phyloP scores from a whole-genome alignment of 805 yeast genomes.

The Clavispora phyllophila region DNA sequence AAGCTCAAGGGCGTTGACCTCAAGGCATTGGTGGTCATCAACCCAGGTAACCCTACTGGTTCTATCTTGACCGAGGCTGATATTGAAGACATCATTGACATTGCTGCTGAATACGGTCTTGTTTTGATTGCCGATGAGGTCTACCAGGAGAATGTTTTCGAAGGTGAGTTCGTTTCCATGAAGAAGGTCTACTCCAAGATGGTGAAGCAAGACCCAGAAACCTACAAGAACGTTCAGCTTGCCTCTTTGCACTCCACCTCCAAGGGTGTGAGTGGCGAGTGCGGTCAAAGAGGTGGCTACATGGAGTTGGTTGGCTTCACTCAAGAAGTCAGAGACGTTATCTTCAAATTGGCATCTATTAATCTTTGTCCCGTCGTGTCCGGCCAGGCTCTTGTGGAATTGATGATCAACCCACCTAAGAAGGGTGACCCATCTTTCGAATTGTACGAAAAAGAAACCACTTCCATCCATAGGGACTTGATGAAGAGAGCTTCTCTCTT shows the following conservation, averaged over 20 bases:
- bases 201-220: slow-evolving; percentile 47
- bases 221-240: slow-evolving; percentile 69
- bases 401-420: slow-evolving; percentile 90
- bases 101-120: slow-evolving; percentile 81
- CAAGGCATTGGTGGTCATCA: slow-evolving; percentile 83
- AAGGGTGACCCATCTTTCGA: slow-evolving; percentile 72
- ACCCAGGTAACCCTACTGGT: slow-evolving; percentile 99
- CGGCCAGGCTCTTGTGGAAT: slow-evolving; percentile 89
- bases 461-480: slow-evolving; percentile 57
- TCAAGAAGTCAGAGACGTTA: slow-evolving; percentile 60
- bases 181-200: slow-evolving; percentile 71
- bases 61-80: slow-evolving; percentile 62
- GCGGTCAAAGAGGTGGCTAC: slow-evolving; percentile 99
- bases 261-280: slow-evolving; percentile 96
- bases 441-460: slow-evolving; percentile 58
- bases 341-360: slow-evolving; percentile 84
- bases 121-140: slow-evolving; percentile 97
- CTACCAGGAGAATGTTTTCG: slow-evolving; percentile 87
- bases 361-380: slow-evolving; percentile 91
- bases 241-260: slow-evolving; percentile 97
- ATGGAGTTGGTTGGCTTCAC: slow-evolving; percentile 88
- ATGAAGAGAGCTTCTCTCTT: slow-evolving; percentile 57
- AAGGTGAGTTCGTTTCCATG: slow-evolving; percentile 78
- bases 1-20: slow-evolving; percentile 51
- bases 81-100: slow-evolving; percentile 64